Evolutionary conservation across 208 protist species (phyloP), one percentile per base, ranked within the genome.

Genomic region (Crithidia bombi): DNA sequence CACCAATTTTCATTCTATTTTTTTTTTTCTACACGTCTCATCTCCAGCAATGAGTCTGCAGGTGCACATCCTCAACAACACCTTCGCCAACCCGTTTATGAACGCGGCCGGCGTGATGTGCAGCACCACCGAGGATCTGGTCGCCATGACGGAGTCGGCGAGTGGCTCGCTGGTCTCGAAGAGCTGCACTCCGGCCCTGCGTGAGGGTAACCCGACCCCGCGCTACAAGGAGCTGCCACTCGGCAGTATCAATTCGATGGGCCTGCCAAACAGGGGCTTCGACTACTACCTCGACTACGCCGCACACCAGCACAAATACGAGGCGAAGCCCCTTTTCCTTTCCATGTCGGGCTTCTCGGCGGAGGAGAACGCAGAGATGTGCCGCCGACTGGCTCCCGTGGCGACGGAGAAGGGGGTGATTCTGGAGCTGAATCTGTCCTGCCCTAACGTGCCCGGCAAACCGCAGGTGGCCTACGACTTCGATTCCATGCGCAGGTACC

Each of bases 381-480:
- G 81, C 61, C 23, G 36, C 21, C 49, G 55, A 5, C 86, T 96
- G 19, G 74, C 65, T 12, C 63, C 82, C 3, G 64, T 93, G 25
- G 81, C 85, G 43, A 71, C 78, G 46, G 77, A 82, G 59, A 90
- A 83, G 65, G 82, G 82, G 11, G 79, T 90, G 21, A 61, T 93
- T 19, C 69, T 96, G 23, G 89, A 96, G 80, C 76, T 96, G 51
- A 96, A 96, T 56, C 72, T 96, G 26, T 93, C 91, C 5, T 96
- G 91, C 76, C 91, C 91, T 14, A 96, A 96, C 73, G 88, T 96
- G 11, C 89, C 89, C 3, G 91, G 91, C 41, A 94, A 94, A 71
- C 89, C 91, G 73, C 87, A 93, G 82, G 79, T 96, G n/a, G 89
- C 82, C 7, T 94, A 94, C 73, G 91, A 96, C 82, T 91, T 94